Evolutionary conservation across 352 stramenopile species (phyloP).

Genomic region (Pythium chondricola): DNA sequence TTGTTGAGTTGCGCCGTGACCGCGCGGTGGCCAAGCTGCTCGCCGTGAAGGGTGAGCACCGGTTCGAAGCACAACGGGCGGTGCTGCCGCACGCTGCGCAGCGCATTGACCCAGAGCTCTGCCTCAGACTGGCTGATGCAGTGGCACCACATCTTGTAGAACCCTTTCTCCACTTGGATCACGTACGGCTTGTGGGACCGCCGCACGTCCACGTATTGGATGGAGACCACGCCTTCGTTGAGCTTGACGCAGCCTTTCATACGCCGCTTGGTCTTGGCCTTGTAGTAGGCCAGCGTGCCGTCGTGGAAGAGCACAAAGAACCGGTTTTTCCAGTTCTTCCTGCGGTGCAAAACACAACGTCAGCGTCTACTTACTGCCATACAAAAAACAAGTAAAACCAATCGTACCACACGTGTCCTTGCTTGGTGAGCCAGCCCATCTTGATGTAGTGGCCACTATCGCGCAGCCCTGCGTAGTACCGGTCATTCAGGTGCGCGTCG

Average conservation of each 20-base stretch:
- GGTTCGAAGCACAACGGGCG: slow-evolving; percentile 52
- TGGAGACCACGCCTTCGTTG: slow-evolving; percentile 76
- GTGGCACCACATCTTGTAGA: slow-evolving; percentile 77
- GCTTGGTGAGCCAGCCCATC: slow-evolving; percentile 82
- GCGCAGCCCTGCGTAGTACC: slow-evolving; percentile 57
- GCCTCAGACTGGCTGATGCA: slow-evolving; percentile 73
- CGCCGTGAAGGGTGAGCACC: slow-evolving; percentile 49
- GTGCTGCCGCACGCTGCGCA: slow-evolving; percentile 41
- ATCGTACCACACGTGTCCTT: slow-evolving; percentile 68
- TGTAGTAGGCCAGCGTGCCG: slow-evolving; percentile 81
- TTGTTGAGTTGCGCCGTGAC: slow-evolving; percentile 71
- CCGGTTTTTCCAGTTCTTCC: slow-evolving; percentile 83
- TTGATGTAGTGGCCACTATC: slow-evolving; percentile 71
- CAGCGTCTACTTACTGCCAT: background rate
- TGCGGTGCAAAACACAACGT: slow-evolving; percentile 4
- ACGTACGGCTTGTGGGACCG: slow-evolving; percentile 61
- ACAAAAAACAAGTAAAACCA: background rate
- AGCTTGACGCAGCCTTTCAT: slow-evolving; percentile 81
- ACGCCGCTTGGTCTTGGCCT: slow-evolving; percentile 61
- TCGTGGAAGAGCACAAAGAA: slow-evolving; percentile 84
- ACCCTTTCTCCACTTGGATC: slow-evolving; percentile 82
- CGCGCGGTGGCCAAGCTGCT: slow-evolving; percentile 41
- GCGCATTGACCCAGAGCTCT: slow-evolving; percentile 70
- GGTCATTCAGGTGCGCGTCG: slow-evolving; percentile 59
- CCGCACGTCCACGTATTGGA: slow-evolving; percentile 75